Base-by-base conservation (phyloP, 495 filamentous ascomycete genomes). In the Penicillium malachiteum region DNA sequence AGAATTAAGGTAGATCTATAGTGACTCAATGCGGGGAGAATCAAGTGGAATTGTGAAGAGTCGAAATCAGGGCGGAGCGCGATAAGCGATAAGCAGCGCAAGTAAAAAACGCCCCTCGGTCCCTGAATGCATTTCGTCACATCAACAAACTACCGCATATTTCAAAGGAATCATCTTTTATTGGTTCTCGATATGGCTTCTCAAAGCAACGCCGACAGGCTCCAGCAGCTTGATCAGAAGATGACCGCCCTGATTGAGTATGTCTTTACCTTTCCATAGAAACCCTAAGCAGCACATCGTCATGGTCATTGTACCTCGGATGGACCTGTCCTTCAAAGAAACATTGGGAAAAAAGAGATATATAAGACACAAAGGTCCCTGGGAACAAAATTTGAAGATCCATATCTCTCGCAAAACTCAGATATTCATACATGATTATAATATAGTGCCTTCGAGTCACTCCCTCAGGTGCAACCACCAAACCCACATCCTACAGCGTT, bases 181-280 rank as follows among this genome's bases (percentile, higher is more conserved):
- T 12, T 21, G 4, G 11, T 32, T 31, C 30, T 13, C 48, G 40
- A 30, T 30, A 59, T 61, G 56, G 32, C 37, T 10, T 35, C 38
- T 30, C 21, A 55, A 58, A 38, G 16, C 35, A 33, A 47, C 39
- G 40, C 40, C 9, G 33, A 55, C 49, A 59, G 64, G 18, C 8
- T 67, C 26, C 54, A 60, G 13, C 42, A 46, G 12, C 30, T 69
- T 12, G 62, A 62, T 12, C 39, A 34, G 32, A 58, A 64, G 21
- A 70, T 73, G 65, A 43, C 54, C 26, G 64, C 64, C 17, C 52
- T 71, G 17, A 43, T 73, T 26, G 55, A 62, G 71, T 68, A 69
- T 41, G 63, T 63, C 30, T 32, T 7, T 46, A 31, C 26, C 26
- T 46, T 46, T 7, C 42, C 43, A 38, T 34, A 26, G n/a, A 39